Conservation (phyloP, 495 filamentous ascomycete genomes). For the Annulohypoxylon bovei region DNA sequence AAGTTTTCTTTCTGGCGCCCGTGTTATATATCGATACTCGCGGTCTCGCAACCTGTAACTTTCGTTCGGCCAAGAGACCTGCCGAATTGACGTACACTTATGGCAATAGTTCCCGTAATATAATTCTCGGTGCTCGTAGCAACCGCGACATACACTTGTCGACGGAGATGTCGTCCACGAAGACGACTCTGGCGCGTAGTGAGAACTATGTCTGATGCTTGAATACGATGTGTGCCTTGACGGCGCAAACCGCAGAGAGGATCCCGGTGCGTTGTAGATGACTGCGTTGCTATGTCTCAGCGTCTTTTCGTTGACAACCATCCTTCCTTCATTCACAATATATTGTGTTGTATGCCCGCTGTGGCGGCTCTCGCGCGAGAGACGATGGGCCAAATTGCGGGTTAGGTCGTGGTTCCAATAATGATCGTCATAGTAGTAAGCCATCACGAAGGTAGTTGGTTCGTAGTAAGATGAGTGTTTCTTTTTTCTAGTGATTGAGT, state of each 20-base stretch:
- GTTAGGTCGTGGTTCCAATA: conserved; percentile 10
- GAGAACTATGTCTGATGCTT: conserved; percentile 49
- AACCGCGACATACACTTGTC: conserved; percentile 29
- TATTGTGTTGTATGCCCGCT: conserved; percentile 24
- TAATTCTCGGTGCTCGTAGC: conserved; percentile 16
- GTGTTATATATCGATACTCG: not conserved
- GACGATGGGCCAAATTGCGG: conserved; percentile 15
- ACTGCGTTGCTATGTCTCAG: conserved; percentile 34
- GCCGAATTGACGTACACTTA: conserved; percentile 24
- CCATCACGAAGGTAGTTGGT: conserved; percentile 22
- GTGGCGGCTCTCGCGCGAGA: conserved; percentile 23
- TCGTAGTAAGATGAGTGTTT: not conserved
- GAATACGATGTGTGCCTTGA: not conserved
- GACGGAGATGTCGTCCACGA: not conserved
- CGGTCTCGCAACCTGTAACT: not conserved
- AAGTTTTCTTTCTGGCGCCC: conserved; percentile 10
- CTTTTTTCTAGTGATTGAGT: not conserved
- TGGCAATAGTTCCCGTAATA: conserved; percentile 34
- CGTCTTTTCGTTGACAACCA: conserved; percentile 25
- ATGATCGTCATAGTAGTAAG: conserved; percentile 19
- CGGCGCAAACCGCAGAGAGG: conserved; percentile 30
- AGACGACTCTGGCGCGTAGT: not conserved
- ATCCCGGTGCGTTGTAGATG: conserved; percentile 47
- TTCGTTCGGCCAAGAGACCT: not conserved
- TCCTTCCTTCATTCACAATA: conserved; percentile 41